Evolutionary conservation across 176 grass and related monocot genomes (phyloP).

Genomic region (Triticum aestivum): IWGSC_CS_RefSeq_v2.1 NC_057796.1:158595769-158596268

Average conservation of each 20-base stretch:
- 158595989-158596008: slow-evolving; percentile 73
- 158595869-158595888: no score
- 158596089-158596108: neutral
- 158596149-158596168: neutral
- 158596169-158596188: neutral
- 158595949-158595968: neutral
- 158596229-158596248: neutral
- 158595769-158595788: no score
- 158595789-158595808: no score
- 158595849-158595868: no score
- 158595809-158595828: no score
- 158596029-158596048: slow-evolving; percentile 71
- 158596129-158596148: neutral
- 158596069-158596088: neutral
- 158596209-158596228: neutral
- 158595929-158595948: neutral
- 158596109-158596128: neutral
- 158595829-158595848: no score
- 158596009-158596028: slow-evolving; percentile 95
- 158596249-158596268: neutral
- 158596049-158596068: neutral
- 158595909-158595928: neutral
- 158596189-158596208: neutral
- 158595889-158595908: no score
- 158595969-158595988: slow-evolving; percentile 61